Evolutionary conservation across 768 basidiomycete genomes (phyloP).

Genomic region (Macrolepiota dolichaula): DNA sequence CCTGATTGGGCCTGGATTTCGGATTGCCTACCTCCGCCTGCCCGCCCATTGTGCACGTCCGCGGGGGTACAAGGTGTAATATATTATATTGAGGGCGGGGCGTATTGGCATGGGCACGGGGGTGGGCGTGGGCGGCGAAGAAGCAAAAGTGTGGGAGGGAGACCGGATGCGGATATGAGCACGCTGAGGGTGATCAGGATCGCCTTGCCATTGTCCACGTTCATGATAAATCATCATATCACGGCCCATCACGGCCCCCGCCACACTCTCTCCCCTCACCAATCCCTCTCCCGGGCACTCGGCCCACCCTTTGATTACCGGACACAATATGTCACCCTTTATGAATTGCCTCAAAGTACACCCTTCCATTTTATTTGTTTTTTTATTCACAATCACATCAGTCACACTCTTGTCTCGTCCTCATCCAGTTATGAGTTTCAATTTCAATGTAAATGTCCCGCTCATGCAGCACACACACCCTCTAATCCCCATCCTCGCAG

Average conservation of each 20-base stretch:
- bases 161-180: neutral
- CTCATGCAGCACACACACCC: neutral
- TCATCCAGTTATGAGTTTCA: constrained; percentile 51
- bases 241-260: neutral
- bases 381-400: no score
- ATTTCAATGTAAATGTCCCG: constrained; percentile 50
- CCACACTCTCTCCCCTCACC: constrained; percentile 5
- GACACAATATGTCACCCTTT: neutral
- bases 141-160: neutral
- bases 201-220: constrained; percentile 3
- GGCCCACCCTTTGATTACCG: constrained; percentile 7
- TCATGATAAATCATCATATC: no score
- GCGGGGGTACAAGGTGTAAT: neutral
- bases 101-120: no score
- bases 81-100: neutral
- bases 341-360: neutral
- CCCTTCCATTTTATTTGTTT: neutral
- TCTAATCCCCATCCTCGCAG: constrained; percentile 29
- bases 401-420: neutral
- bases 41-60: constrained; percentile 1
- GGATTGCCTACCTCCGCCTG: constrained; percentile 16
- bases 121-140: neutral
- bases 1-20: constrained; percentile 26
- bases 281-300: neutral
- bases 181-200: neutral